These are phyloP conservation scores for Alternaria brassicicola DNA, from an alignment of 2,329 filamentous ascomycete genomes.

Conservation along the genomic window DNA sequence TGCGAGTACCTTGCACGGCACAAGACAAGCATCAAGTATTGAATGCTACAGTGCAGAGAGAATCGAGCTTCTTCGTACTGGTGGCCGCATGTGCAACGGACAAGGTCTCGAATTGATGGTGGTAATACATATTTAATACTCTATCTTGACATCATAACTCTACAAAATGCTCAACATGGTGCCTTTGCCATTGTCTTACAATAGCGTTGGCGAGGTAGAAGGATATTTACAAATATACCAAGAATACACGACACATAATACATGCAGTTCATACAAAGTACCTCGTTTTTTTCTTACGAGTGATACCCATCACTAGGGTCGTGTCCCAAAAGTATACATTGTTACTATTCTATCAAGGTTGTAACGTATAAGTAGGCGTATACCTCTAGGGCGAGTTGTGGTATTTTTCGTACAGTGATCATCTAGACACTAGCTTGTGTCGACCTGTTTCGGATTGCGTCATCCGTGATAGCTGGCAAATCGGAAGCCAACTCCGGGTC, in stretches of 20 bases:
- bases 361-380: no score
- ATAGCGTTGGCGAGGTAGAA: neutral
- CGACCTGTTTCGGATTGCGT: neutral
- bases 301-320: no score
- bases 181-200: neutral
- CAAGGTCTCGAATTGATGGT: neutral
- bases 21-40: no score
- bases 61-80: neutral
- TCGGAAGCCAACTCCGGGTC: conserved; percentile 17
- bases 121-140: conserved; percentile 8
- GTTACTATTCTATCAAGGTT: neutral
- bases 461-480: conserved; percentile 9
- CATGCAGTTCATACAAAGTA: neutral
- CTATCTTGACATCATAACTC: neutral
- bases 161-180: neutral
- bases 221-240: neutral
- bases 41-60: no score
- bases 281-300: neutral
- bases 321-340: no score
- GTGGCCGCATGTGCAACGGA: neutral
- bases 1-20: no score
- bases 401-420: neutral
- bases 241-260: neutral
- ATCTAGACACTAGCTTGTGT: neutral
- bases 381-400: neutral